phyloP scores from a whole-genome alignment of 768 basidiomycete genomes.

The Boletus subparvulus region DNA sequence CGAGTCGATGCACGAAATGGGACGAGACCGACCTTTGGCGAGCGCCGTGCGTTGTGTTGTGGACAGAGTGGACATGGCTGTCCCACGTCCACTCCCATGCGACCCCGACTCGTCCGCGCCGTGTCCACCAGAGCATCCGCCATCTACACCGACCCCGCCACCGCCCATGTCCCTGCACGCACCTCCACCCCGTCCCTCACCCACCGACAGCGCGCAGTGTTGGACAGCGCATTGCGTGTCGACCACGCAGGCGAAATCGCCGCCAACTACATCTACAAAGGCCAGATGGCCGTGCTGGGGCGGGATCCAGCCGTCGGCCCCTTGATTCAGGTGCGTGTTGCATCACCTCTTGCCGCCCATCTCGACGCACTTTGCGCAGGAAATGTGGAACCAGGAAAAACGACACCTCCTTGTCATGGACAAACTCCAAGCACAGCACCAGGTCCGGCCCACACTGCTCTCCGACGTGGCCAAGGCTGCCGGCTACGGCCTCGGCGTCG shows the following conservation, averaged over 20 bases:
- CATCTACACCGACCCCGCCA: slow-evolving; percentile 45
- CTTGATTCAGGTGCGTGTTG: slow-evolving; percentile 67
- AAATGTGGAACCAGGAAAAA: slow-evolving; percentile 98
- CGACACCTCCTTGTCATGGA: slow-evolving; percentile 88
- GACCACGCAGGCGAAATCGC: slow-evolving; percentile 97
- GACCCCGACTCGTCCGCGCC: slow-evolving; percentile 14
- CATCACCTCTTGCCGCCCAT: not conserved
- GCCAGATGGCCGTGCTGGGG: slow-evolving; percentile 76
- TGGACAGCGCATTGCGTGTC: slow-evolving; percentile 77
- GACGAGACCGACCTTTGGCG: slow-evolving; percentile 35
- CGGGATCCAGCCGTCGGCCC: slow-evolving; percentile 53
- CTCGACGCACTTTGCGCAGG: slow-evolving; percentile 45
- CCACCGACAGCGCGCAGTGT: slow-evolving; percentile 42
- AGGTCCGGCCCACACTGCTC: slow-evolving; percentile 78
- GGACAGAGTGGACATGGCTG: slow-evolving; percentile 26
- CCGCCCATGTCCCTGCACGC: slow-evolving; percentile 39
- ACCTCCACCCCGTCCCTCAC: slow-evolving; percentile 59
- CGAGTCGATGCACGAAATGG: not conserved
- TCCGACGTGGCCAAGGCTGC: slow-evolving; percentile 83
- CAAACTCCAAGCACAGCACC: slow-evolving; percentile 79
- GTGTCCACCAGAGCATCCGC: slow-evolving; percentile 42
- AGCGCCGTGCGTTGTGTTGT: slow-evolving; percentile 34
- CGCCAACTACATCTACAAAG: slow-evolving; percentile 93
- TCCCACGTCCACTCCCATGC: slow-evolving; percentile 14
- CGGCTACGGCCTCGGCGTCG: slow-evolving; percentile 83